Evolutionary conservation across 371 early-diverging fungal species (phyloP), one percentile per base, ranked within the genome.

Genomic region (Paraphysoderma sedebokerense): DNA sequence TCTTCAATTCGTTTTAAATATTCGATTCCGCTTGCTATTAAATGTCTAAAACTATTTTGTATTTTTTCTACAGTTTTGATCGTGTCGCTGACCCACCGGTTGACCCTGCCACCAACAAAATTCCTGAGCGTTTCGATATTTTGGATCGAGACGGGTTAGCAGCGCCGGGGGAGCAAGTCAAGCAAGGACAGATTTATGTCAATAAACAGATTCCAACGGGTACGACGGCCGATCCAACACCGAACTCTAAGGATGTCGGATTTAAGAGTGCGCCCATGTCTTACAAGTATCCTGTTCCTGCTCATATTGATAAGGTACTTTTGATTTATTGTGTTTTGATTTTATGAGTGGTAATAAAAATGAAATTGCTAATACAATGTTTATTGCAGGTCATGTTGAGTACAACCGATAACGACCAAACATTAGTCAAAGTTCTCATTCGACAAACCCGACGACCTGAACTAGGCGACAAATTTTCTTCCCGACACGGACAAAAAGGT

Each of bases 401-500:
- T 15, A 89, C 84, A 1, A 92, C 91, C 17, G 89, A 90, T 44
- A 87, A 87, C 39, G 95, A 92, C 51, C 87, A 92, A 59, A 81
- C 79, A 12, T 60, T 97, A 31, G 79, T 98, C 60, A 99, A 99
- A 71, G 84, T 85, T n/a, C 70, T 85, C 23, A 74, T 97, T 30
- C 81, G 97, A 31, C 97, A 98, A 66, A 96, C 92, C 2, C 85
- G 99, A 46, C 76, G 89, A 5, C 98, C 99, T 3, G 96, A 99
- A 66, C 67, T 99, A 51, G 99, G 99, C 50, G 99, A 99, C 67
- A 99, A 99, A 72, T 98, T 99, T 67, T 90, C 97, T 22, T 92
- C 95, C 40, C 84, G 99, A 51, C 99, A 99, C 78, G 99, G 99
- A 32, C 99, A 99, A 58, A 99, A 99, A 63, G 99, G 99, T 54